Base-by-base conservation (phyloP, 495 filamentous ascomycete genomes). In the Thozetella sp. region DNA sequence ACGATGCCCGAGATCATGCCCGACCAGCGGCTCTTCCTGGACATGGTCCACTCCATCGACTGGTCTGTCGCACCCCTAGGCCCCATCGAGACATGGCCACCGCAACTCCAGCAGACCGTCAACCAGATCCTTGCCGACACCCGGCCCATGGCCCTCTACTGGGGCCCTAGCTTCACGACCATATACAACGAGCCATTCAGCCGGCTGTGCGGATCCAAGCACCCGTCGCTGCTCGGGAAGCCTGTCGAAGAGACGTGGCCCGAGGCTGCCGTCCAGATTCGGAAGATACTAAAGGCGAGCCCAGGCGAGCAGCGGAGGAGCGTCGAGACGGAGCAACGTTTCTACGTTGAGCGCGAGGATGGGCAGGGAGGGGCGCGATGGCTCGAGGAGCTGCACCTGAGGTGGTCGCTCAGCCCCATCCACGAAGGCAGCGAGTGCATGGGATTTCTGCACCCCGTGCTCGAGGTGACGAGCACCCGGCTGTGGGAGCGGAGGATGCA, bases 121-220 rank as follows among this genome's bases (percentile, higher is more conserved):
- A 82, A 83, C 59, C 72, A 87, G 20, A 83, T 89, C 55, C 85
- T 90, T 75, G 85, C 80, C 20, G 83, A 81, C 63, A 87, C 87
- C 27, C 83, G 88, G 63, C 87, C 87, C 12, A 84, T 86, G 17
- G 86, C 86, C 55, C 53, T 76, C 50, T 82, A 74, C 45, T 80
- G 78, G 78, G 77, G 78, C 6, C 57, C 71, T 6, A 51, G 80
- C 56, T 74, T 71, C 79, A 67, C 57, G n/a, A 65, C 72, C 22
- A 67, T 80, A 26, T 79, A 80, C 64, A 80, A 79, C 62, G 76
- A 80, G 55, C 72, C 77, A 0, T 79, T 73, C 52, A 70, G 74
- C 61, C 72, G 72, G 53, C 40, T 80, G 2, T 68, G 72, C 25
- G 74, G 71, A 12, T 60, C 64, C 4, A 73, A 63, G 22, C 74